phyloP scores from a whole-genome alignment of 2,329 filamentous ascomycete genomes.

The Ambrosiella beaveri region DNA sequence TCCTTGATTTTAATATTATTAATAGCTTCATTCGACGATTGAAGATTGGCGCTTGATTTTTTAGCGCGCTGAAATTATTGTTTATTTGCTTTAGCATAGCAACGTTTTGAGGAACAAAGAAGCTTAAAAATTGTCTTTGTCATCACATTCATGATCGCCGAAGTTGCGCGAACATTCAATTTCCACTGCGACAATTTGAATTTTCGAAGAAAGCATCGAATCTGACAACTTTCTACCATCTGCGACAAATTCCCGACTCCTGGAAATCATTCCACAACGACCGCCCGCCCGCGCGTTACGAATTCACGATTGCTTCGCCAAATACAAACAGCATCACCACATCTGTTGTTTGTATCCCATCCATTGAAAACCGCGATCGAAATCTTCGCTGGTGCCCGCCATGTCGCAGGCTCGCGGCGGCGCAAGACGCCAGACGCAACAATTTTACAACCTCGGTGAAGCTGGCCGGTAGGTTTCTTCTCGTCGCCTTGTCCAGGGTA shows the following conservation, averaged over 20 bases:
- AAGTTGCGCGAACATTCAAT: background rate
- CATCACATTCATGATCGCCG: background rate
- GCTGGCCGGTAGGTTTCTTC: constrained; percentile 22
- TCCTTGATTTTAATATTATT: too few relatives aligned
- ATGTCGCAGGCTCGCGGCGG: constrained; percentile 11
- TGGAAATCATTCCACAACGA: too few relatives aligned
- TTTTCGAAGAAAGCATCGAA: background rate
- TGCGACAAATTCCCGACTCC: background rate
- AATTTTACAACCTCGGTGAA: constrained; percentile 19
- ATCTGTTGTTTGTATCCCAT: too few relatives aligned
- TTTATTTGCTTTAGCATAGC: too few relatives aligned
- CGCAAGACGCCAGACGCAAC: constrained; percentile 7
- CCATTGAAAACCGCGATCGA: background rate
- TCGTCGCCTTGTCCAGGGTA: background rate
- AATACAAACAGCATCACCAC: background rate
- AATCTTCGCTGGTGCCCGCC: background rate
- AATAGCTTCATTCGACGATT: background rate
- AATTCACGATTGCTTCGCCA: too few relatives aligned
- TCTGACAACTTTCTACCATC: background rate
- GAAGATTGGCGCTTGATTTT: background rate
- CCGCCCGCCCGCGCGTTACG: too few relatives aligned
- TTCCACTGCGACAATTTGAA: background rate
- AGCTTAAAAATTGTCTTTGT: too few relatives aligned
- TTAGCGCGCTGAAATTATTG: too few relatives aligned
- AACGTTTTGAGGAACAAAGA: too few relatives aligned